Evolutionary conservation across 202 grass and related monocot species (phyloP).

Genomic region (Musa balbisiana): DNA sequence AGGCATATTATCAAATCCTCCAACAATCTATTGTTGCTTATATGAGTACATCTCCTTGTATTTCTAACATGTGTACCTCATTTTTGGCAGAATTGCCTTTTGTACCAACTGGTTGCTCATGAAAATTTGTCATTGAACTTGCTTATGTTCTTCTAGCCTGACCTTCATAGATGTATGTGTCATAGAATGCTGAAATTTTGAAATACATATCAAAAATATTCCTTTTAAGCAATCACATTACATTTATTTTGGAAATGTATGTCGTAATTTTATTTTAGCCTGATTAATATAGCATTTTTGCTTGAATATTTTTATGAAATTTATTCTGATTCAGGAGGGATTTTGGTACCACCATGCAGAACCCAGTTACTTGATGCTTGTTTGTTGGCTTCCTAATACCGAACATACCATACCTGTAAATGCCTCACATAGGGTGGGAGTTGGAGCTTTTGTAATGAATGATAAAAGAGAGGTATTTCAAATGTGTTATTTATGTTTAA

Average conservation of each 20-base stretch:
- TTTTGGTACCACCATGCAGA: slow-evolving; percentile 99
- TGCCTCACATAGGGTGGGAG: slow-evolving; percentile 63
- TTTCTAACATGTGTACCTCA: background rate
- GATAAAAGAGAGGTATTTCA: slow-evolving; percentile 70
- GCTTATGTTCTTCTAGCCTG: background rate
- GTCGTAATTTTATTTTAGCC: too few species aligned
- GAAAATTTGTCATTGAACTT: background rate
- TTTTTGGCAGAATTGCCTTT: background rate
- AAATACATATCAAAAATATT: background rate
- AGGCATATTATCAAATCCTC: background rate
- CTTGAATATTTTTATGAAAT: slow-evolving; percentile 16
- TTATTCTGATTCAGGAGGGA: slow-evolving; percentile 64
- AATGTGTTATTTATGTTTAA: background rate
- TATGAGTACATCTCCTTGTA: background rate
- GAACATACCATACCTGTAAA: slow-evolving; percentile 72
- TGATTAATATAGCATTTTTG: background rate
- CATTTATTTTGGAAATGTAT: too few species aligned
- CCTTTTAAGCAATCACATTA: background rate
- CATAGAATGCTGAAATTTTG: background rate
- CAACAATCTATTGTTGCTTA: background rate
- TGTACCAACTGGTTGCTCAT: background rate
- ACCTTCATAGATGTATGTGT: background rate
- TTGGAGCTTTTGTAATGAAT: slow-evolving; percentile 96
- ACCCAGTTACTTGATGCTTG: slow-evolving; percentile 83
- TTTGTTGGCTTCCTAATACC: slow-evolving; percentile 79